Base-by-base conservation (phyloP, 2,329 filamentous ascomycete species). In the Clonostachys byssicola region DNA sequence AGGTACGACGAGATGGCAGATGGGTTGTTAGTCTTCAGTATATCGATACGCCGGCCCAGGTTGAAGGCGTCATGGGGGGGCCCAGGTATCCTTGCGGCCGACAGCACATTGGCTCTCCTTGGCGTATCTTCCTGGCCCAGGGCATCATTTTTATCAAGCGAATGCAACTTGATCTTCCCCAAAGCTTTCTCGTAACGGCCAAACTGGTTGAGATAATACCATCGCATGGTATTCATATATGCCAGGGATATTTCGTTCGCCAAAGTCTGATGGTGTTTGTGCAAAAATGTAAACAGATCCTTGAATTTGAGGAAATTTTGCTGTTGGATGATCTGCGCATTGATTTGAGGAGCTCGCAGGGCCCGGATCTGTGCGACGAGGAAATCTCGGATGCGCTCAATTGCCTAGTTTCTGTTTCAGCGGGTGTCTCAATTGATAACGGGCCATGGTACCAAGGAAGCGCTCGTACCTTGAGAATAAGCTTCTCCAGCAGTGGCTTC, bases 141-240 rank as follows among this genome's bases (percentile, higher is more conserved):
- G 1, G 90, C 79, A 60, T 96, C 91, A 54, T 86, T 85, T 60
- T 86, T 91, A 60, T 96, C 92, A 49, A 95, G 75, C 5, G 77
- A 66, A 60, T 96, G 91, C 4, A 97, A 66, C 59, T 88, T 92
- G 50, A 99, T 77, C 64, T 90, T 95, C 47, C 87, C 85, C 6
- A 99, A 74, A 1, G 94, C 85, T 56, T 85, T 84, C 53, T 88
- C 83, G 64, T 99, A 99, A 34, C 92, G 85, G 5, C 81, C 84
- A 61, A 99, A 99, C 63, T 96, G 89, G 54, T 88, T 94, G 46
- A 87, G 71, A 62, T 97, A 97, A 61, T 99, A 99, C 94, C 94
- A 99, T 46, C 91, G 83, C 90, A 99, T 99, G 1, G 95, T 99
- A 64, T 96, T 96, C 71, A 95, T 86, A 60, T 99, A 99, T 5